Evolutionary conservation across 257 asterid species (phyloP), one percentile per base, ranked within the genome.

Genomic region (Haberlea rhodopensis): DNA sequence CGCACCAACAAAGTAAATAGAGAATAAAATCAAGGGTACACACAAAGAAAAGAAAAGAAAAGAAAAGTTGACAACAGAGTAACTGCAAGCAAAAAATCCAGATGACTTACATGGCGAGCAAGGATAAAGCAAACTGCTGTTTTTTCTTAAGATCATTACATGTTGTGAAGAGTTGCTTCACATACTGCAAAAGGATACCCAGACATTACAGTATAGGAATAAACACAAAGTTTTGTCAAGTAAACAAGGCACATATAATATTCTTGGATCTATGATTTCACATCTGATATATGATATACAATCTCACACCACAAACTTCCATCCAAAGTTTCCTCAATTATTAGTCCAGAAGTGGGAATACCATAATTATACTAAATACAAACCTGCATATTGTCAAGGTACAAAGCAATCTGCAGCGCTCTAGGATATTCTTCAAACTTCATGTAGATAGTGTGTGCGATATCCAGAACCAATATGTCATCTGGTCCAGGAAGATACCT

Each of bases 401-500:
- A 70, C 68, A 94, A 68, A 51, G 99, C 95, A 69, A 87, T 86
- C 81, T 80, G 89, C 65, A 94, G 84, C 5, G 97, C 95, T 60
- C 85, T 85, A 18, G 95, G 85, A 77, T 77, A 84, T 79, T 94
- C 96, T 71, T 86, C 85, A 63, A 82, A 87, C 56, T 82, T 87
- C 94, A 88, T 79, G 76, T 94, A 94, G 40, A 94, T 90, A 62
- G 72, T 57, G 77, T 83, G 82, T 8, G 95, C 95, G 60, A 86
- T 90, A 65, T 87, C 99, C 71, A 90, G 75, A 71, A 88, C 96
- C 69, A 79, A 61, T 68, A 67, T 77, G 79, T 90, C 99, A 46
- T 94, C 99, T 13, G 96, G 99, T 43, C 88, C 95, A 40, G 95
- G 90, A 70, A 94, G 95, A 86, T 90, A 94, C 48, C 97, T 92